phyloP scores from a whole-genome alignment of 164 flowering plant genomes.

The Vitis riparia region DNA sequence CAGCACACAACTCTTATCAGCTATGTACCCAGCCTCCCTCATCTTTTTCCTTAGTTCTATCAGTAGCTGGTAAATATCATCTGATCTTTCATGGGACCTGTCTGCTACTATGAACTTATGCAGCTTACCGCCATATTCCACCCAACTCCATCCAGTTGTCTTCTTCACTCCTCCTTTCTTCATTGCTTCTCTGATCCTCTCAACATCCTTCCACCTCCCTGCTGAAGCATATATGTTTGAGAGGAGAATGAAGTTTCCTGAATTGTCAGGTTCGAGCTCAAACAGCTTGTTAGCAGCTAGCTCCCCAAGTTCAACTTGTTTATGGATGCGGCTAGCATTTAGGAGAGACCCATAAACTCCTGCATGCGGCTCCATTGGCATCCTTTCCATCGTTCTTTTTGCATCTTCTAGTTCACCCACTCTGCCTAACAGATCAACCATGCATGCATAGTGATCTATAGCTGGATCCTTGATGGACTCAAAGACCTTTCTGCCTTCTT shows the following conservation, averaged over 20 bases:
- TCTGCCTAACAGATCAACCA: constrained; percentile 73
- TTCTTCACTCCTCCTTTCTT: constrained; percentile 44
- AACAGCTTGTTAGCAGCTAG: constrained; percentile 61
- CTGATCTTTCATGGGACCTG: constrained; percentile 42
- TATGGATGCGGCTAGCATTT: constrained; percentile 60
- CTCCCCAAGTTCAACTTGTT: constrained; percentile 51
- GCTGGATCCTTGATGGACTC: constrained; percentile 47
- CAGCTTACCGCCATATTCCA: constrained; percentile 49
- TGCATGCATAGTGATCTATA: constrained; percentile 75
- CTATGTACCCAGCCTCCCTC: constrained; percentile 49
- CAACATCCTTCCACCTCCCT: constrained; percentile 62
- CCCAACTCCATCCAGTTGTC: constrained; percentile 62
- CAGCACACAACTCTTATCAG: constrained; percentile 51
- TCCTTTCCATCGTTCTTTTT: constrained; percentile 33
- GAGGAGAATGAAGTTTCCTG: constrained; percentile 63
- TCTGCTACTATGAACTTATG: constrained; percentile 69
- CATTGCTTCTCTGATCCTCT: constrained; percentile 45
- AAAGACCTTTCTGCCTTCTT: constrained; percentile 58
- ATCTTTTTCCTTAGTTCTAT: constrained; percentile 44
- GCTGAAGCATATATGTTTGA: constrained; percentile 68
- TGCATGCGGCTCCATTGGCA: constrained; percentile 67
- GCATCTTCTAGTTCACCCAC: constrained; percentile 68
- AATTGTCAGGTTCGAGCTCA: constrained; percentile 64
- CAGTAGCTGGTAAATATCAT: constrained; percentile 42
- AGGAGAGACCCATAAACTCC: constrained; percentile 71